Evolutionary conservation across 345 rosid genomes (phyloP).

Genomic region (Erodium maritimum): DNA sequence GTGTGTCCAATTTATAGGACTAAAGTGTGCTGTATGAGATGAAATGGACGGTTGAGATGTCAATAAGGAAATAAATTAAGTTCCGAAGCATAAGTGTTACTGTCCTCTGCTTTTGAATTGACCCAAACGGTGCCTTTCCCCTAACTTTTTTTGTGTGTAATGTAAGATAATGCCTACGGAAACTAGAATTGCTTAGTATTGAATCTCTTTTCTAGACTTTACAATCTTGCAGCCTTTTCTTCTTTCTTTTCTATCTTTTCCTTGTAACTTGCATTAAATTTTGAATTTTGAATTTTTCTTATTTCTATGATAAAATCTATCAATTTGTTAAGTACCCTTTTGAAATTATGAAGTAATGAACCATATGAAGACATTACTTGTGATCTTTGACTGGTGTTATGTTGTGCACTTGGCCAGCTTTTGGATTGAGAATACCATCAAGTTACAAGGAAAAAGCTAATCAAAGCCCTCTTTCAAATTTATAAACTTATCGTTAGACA

Average conservation of each 20-base stretch:
- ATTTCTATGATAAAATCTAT: no score
- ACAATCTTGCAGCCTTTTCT: not conserved
- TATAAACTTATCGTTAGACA: no score
- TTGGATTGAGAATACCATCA: no score
- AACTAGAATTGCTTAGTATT: slow-evolving; percentile 5
- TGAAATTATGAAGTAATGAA: no score
- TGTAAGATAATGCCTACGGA: slow-evolving; percentile 3
- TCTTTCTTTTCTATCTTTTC: not conserved
- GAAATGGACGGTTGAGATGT: slow-evolving; percentile 20
- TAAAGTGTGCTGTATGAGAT: not conserved
- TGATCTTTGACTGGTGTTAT: no score
- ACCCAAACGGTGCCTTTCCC: slow-evolving; percentile 6
- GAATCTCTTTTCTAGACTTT: not conserved
- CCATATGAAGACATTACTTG: no score
- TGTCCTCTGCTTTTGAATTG: slow-evolving; percentile 23
- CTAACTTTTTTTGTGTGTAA: not conserved
- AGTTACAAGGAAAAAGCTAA: no score
- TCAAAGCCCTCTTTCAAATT: no score
- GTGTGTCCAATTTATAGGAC: slow-evolving; percentile 5
- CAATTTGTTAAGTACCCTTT: no score
- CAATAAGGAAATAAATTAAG: not conserved
- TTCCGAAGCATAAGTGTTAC: slow-evolving; percentile 14
- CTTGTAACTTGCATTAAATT: no score
- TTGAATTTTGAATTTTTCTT: no score
- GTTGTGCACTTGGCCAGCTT: no score